Conservation (phyloP, 2,329 filamentous ascomycete genomes). For the Epichloe glyceriae region DNA sequence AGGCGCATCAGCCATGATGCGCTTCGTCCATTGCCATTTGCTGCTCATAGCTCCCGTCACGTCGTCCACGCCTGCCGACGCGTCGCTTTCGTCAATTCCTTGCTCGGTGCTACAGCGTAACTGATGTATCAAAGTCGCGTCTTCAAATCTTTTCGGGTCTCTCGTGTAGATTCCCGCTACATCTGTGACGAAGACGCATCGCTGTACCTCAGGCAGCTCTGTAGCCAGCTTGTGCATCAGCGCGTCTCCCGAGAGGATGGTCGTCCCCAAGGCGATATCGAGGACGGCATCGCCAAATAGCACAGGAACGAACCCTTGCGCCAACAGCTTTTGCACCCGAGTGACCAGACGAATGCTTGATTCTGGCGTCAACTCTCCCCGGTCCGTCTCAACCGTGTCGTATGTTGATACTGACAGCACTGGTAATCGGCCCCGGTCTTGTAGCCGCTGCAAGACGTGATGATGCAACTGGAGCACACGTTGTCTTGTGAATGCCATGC, state of each 20-base stretch:
- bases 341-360: neutral
- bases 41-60: slow-evolving; percentile 3
- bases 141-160: neutral
- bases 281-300: slow-evolving; percentile 4
- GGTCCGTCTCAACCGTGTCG: slow-evolving; percentile 3
- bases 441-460: slow-evolving; percentile 1
- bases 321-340: neutral
- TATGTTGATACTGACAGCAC: slow-evolving; percentile 3
- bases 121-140: neutral
- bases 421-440: neutral
- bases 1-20: slow-evolving; percentile 1
- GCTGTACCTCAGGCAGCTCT: neutral
- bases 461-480: slow-evolving; percentile 1
- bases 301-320: slow-evolving; percentile 2
- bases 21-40: slow-evolving; percentile 3
- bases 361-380: neutral
- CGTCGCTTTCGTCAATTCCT: neutral
- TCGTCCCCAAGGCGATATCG: neutral
- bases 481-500: slow-evolving; percentile 3
- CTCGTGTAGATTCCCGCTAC: slow-evolving; percentile 3
- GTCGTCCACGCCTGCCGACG: neutral
- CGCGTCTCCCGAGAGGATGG: slow-evolving; percentile 4
- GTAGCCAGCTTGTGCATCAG: slow-evolving; percentile 1
- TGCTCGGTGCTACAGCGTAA: neutral
- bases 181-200: slow-evolving; percentile 4